phyloP scores from a whole-genome alignment of 441 rosid species.

The Adansonia rubrostipa region DNA sequence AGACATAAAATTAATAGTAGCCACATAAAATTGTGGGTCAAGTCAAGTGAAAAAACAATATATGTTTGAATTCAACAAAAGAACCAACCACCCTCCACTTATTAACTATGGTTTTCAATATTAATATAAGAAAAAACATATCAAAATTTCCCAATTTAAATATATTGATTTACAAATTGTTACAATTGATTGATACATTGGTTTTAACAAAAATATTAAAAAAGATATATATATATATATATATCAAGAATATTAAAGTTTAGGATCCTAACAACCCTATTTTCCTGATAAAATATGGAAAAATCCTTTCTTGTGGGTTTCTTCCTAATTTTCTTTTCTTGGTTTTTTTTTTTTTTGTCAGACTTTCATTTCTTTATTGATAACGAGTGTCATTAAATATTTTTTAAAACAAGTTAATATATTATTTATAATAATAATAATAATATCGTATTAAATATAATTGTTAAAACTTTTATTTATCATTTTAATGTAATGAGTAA shows the following conservation, averaged over 20 bases:
- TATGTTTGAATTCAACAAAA: too few species aligned
- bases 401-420: too few species aligned
- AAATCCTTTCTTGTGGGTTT: slow-evolving; percentile 6
- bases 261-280: background rate
- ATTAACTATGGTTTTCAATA: background rate
- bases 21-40: background rate
- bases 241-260: background rate
- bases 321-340: background rate
- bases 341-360: background rate
- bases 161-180: background rate
- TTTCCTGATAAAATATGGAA: background rate
- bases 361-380: too few species aligned
- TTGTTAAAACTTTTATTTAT: too few species aligned
- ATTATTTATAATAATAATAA: too few species aligned
- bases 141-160: background rate
- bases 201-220: too few species aligned
- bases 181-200: too few species aligned
- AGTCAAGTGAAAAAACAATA: too few species aligned
- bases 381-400: too few species aligned
- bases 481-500: too few species aligned
- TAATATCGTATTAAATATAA: too few species aligned
- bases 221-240: too few species aligned
- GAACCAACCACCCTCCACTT: background rate
- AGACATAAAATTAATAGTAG: background rate
- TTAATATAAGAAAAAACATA: background rate